Evolutionary conservation across 2,329 filamentous ascomycete genomes (phyloP), one percentile per base, ranked within the genome.

Genomic region (Ascochyta clinopodiicola): DNA sequence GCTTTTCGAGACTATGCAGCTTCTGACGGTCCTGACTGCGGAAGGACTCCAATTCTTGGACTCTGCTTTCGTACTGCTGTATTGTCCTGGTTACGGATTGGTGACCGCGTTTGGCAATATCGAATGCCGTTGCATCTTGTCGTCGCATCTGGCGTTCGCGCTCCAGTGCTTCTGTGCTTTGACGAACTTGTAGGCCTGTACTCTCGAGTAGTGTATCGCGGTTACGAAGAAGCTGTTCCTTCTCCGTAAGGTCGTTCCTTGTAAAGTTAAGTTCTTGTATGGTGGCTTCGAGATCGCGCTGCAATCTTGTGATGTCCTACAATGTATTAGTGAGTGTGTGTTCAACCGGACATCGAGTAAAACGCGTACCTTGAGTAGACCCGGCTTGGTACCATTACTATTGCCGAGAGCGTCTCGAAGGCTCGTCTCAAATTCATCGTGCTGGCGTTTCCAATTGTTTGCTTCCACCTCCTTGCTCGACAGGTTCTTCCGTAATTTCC

Each of bases 371-470:
- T 90, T 90, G 62, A 98, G 86, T 52, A 98, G 81, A 66, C 89
- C 93, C 48, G 92, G 91, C 64, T 91, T 86, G 34, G 92, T 96
- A 56, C 92, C 92, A 66, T 90, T 91, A 53, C 94, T 83, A 77
- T 96, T 93, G 63, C 93, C 93, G 57, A 99, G 82, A 4, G 92
- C 90, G 70, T 94, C 90, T 38, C 93, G 86, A 62, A 99, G 82
- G 69, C 91, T 94, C 70, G 87, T 92, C 79, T 98, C 95, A 50
- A 98, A 83, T 75, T 97, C 93, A 74, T 92, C 87, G 45, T 97
- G 82, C 61, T 92, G 87, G 77, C 96, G 91, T 78, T 95, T 96
- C 90, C 91, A 97, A 62, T 92, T 90, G 9, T 87, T 88, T 8
- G 92, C 91, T 74, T 98, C 95, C 44, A 94, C 88, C 74, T 98